Evolutionary conservation across 352 stramenopile species (phyloP), one percentile per base, ranked within the genome.

Genomic region (Phytophthora cajani): DNA sequence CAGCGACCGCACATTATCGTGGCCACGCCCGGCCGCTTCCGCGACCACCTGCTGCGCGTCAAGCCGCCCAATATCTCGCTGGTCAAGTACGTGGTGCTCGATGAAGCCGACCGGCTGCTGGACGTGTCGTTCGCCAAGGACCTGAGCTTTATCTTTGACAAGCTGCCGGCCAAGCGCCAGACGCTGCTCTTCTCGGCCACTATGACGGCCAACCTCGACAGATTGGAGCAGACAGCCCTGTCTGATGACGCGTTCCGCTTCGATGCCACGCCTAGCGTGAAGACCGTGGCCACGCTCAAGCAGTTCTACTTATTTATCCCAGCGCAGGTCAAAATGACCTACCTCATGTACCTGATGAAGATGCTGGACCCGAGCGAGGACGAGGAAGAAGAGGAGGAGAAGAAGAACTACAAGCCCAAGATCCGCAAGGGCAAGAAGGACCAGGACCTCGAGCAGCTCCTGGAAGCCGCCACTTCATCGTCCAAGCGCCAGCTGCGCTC

Each of bases 261-360:
- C 51, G 85, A 96, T 44, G 87, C 79, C 5, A 95, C 82, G 27
- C 81, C 84, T 10, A 92, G 85, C 25, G 69, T 92, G 54, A 97
- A 96, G 69, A 97, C 98, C 12, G 96, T 98, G 52, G 72, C 84
- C 32, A 97, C 93, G 33, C 82, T 99, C 9, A 93, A 96, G 58
- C 97, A 99, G 83, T 88, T 98, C 78, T 99, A 99, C 80, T 84
- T 99, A 67, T 99, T 99, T 75, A 98, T 99, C 77, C 98, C 98
- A 5, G 87, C 89, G 32, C 87, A 98, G 66, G 92, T 99, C 60
- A 98, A 99, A 71, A 94, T 98, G 80, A 94, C 93, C 30, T 99
- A 99, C 79, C 75, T 99, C 44, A 88, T 98, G 75, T 95, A 91
- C 63, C 66, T 98, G 32, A 81, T 98, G 58, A 80, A 79, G 46